Evolutionary conservation across 345 rosid genomes (phyloP).

Genomic region (Euphorbia pulcherrima): DNA sequence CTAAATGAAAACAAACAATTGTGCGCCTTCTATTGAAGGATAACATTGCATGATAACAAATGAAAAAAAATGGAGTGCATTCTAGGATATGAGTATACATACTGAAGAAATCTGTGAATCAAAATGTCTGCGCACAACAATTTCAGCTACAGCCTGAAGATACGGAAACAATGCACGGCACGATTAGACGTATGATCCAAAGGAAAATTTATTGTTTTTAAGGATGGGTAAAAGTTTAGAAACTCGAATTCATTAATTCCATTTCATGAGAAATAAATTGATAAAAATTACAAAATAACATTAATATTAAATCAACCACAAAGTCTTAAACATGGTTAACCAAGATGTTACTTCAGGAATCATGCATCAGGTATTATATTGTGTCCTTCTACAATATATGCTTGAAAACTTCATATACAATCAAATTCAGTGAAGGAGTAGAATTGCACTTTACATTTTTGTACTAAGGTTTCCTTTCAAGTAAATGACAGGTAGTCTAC

Average conservation of each 20-base stretch:
- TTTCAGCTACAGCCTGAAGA: conserved; percentile 84
- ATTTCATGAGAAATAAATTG: not conserved
- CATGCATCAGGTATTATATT: too few relatives aligned
- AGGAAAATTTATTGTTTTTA: not conserved
- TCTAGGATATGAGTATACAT: conserved; percentile 19
- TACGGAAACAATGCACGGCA: not conserved
- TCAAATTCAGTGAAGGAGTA: too few relatives aligned
- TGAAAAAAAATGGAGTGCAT: not conserved
- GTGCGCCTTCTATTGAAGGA: not conserved
- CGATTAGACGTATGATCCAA: not conserved
- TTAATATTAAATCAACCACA: not conserved
- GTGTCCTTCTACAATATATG: too few relatives aligned
- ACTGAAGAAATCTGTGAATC: conserved; percentile 58
- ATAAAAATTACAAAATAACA: not conserved
- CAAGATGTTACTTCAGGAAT: too few relatives aligned
- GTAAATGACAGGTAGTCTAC: not conserved
- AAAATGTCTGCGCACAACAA: conserved; percentile 65
- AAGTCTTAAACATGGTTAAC: not conserved
- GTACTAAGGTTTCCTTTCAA: too few relatives aligned
- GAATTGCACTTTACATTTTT: too few relatives aligned
- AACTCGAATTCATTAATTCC: not conserved
- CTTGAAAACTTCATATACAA: too few relatives aligned
- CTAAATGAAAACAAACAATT: too few relatives aligned
- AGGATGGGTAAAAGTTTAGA: not conserved
- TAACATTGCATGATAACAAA: not conserved